Percentiles rank a stretch among this genome's conserved stretches.
Evolutionary conservation across 1,284 basidiomycete genomes (phyloP).

Genomic region (Fomitopsis schrenkii): DNA sequence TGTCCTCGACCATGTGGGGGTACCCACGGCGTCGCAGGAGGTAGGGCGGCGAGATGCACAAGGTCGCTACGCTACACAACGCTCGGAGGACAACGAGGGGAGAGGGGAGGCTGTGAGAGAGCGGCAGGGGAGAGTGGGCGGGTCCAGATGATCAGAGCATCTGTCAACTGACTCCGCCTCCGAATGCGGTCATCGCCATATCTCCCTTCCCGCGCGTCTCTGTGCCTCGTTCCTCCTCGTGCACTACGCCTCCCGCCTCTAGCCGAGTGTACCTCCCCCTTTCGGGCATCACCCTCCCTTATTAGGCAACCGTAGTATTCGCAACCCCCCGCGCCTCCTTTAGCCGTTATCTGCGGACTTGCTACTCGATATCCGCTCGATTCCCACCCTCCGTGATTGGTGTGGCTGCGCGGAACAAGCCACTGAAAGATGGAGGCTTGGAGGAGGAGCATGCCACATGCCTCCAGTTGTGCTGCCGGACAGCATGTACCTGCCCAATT

Average conservation of each 20-base stretch:
- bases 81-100: background rate
- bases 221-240: constrained; percentile 1
- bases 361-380: background rate
- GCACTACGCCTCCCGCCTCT: background rate
- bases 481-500: background rate
- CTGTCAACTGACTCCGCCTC: constrained; percentile 3
- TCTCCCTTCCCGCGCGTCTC: background rate
- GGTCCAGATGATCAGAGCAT: constrained; percentile 2
- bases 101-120: background rate
- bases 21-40: no score
- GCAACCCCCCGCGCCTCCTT: background rate
- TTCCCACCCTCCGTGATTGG: background rate
- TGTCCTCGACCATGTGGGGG: no score
- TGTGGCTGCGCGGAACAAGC: background rate
- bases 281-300: constrained; percentile 4
- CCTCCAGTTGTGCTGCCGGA: background rate
- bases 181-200: constrained; percentile 2
- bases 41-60: background rate
- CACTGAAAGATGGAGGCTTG: background rate
- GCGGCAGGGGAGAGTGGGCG: background rate
- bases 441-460: background rate
- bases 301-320: constrained; percentile 3
- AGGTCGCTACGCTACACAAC: background rate
- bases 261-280: background rate
- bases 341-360: background rate